Evolutionary conservation across 179 eudicot genomes (phyloP), one percentile per base, ranked within the genome.

Genomic region (Silene noctiflora): DNA sequence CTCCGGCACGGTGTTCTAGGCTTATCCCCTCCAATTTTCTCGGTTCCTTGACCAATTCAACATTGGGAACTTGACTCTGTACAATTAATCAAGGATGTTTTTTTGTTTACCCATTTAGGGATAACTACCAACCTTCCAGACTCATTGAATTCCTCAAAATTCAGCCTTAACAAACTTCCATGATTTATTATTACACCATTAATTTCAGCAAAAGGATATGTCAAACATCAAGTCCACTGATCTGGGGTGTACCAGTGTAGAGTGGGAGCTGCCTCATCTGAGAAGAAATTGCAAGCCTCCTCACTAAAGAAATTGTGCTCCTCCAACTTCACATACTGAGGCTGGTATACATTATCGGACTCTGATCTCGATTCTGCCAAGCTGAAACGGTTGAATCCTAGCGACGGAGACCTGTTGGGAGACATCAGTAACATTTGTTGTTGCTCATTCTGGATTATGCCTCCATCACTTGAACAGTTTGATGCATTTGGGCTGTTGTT

Each of bases 181-280:
- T 21, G 69, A 39, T 63, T 44, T 6, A 22, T 61, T 73, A 7
- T 11, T 21, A 62, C 67, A 56, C 62, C 62, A 22, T 69, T 64
- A 42, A 69, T 69, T 19, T 51, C 72, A 44, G 4, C 29, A 35
- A 19, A 33, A 33, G 2, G 24, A 25, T 51, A 7, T 25, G 68
- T 29, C 19, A 0, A 31, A 35, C 22, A 19, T 80, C 58, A 83
- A 71, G 78, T 82, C 97, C 97, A 89, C 59, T 86, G 89, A 70
- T 84, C 89, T 20, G 86, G 69, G 80, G 83, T 82, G 72, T 82
- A 89, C 97, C 97, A 92, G 3, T 78, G 88, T 62, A 92, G 91
- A 6, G 87, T 81, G 1, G 97, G 96, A 72, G 97, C 88, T 75
- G 89, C 95, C 3, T 89, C 97, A 22, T 92, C 97, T 0, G 88